Conservation (phyloP, 768 basidiomycete genomes). For the Paxillus ammoniavirescens region DNA sequence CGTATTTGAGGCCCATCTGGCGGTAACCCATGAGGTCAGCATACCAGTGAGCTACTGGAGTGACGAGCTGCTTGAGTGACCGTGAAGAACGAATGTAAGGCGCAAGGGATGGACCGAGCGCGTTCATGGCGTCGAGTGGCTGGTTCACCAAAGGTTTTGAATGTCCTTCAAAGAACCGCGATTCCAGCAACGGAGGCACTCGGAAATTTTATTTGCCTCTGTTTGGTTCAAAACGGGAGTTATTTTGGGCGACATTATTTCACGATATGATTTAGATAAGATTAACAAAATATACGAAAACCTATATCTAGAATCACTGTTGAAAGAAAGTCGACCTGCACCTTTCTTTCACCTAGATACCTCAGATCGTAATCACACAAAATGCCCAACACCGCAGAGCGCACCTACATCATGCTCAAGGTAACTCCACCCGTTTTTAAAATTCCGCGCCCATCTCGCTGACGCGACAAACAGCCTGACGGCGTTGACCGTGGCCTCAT, state of each 20-base stretch:
- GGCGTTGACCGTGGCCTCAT: conserved; percentile 96
- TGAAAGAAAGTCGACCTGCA: conserved; percentile 11
- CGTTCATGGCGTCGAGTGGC: conserved; percentile 34
- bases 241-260: conserved; percentile 14
- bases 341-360: conserved; percentile 29
- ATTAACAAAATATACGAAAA: conserved; percentile 23
- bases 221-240: conserved; percentile 34
- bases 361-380: conserved; percentile 45
- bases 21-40: conserved; percentile 80
- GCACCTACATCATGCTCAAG: conserved; percentile 99
- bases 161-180: neutral
- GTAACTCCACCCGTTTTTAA: conserved; percentile 33
- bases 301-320: conserved; percentile 14
- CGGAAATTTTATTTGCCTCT: conserved; percentile 40
- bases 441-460: neutral
- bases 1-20: conserved; percentile 85
- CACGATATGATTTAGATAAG: conserved; percentile 37
- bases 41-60: conserved; percentile 83
- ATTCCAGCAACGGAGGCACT: conserved; percentile 15
- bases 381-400: conserved; percentile 50
- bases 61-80: conserved; percentile 63
- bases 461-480: conserved; percentile 68
- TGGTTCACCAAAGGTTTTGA: conserved; percentile 19
- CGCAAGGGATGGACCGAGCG: conserved; percentile 74
- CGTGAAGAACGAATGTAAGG: conserved; percentile 69